phyloP scores from a whole-genome alignment of 768 basidiomycete genomes.

The Dendrothele bispora region DNA sequence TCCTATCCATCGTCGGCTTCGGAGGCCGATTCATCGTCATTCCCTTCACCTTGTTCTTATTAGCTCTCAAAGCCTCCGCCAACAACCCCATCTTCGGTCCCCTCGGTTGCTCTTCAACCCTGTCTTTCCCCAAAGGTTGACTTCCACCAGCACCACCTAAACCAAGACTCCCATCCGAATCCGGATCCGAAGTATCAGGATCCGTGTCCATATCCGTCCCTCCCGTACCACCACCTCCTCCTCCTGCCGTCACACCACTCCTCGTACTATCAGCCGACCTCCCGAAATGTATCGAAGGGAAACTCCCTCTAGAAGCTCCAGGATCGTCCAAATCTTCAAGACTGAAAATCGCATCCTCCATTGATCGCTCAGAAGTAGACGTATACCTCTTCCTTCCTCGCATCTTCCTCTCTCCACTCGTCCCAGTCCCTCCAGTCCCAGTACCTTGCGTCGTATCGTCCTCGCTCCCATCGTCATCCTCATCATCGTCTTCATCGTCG shows the following conservation, averaged over 20 bases:
- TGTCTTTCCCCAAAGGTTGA: too few relatives aligned
- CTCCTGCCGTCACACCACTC: too few relatives aligned
- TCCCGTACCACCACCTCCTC: slow-evolving; percentile 34
- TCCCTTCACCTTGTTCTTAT: neutral
- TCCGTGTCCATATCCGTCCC: slow-evolving; percentile 45
- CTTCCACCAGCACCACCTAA: slow-evolving; percentile 40
- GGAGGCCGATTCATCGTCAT: slow-evolving; percentile 3
- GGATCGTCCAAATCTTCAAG: slow-evolving; percentile 55
- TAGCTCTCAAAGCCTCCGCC: neutral
- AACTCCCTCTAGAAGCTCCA: slow-evolving; percentile 50
- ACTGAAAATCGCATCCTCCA: slow-evolving; percentile 65
- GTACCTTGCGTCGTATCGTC: slow-evolving; percentile 41
- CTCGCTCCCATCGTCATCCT: slow-evolving; percentile 56
- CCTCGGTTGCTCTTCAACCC: too few relatives aligned
- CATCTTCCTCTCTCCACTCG: too few relatives aligned
- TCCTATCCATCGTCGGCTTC: slow-evolving; percentile 44
- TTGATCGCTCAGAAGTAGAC: slow-evolving; percentile 43
- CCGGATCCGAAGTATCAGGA: slow-evolving; percentile 19
- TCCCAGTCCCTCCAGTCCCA: neutral
- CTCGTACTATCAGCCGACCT: slow-evolving; percentile 43
- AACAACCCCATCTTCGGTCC: too few relatives aligned
- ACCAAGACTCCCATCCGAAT: slow-evolving; percentile 25
- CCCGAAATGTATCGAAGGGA: slow-evolving; percentile 86
- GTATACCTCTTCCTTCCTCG: too few relatives aligned
- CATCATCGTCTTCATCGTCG: slow-evolving; percentile 22